Percentiles rank a stretch among this genome's conserved stretches.
phyloP scores from a whole-genome alignment of 2,329 filamentous ascomycete species.

The Blastomyces percursus region DNA sequence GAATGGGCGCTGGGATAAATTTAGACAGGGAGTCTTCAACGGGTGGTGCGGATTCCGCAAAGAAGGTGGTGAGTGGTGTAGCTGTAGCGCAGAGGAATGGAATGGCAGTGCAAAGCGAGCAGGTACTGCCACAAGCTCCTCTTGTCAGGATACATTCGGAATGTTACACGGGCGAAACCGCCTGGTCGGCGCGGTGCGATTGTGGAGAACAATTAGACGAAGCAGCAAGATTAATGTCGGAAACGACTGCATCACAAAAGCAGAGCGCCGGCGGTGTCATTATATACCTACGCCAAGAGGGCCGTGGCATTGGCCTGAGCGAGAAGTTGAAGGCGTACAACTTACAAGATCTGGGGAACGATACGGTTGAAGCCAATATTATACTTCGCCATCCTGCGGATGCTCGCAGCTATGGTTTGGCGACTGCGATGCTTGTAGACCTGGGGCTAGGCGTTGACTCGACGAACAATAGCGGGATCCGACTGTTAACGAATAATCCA shows the following conservation, averaged over 20 bases:
- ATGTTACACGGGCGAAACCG: slow-evolving; percentile 97
- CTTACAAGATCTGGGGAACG: slow-evolving; percentile 88
- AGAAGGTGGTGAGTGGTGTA: not conserved
- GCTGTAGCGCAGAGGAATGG: not conserved
- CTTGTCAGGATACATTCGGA: slow-evolving; percentile 94
- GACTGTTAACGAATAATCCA: slow-evolving; percentile 89
- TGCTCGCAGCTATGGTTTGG: slow-evolving; percentile 88
- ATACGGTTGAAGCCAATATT: slow-evolving; percentile 93
- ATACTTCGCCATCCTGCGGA: slow-evolving; percentile 86
- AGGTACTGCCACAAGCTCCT: slow-evolving; percentile 38
- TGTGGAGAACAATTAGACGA: slow-evolving; percentile 97
- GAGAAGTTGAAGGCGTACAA: slow-evolving; percentile 99
- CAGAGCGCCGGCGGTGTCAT: slow-evolving; percentile 69
- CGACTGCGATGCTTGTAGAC: slow-evolving; percentile 86
- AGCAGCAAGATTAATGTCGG: slow-evolving; percentile 75
- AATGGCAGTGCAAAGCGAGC: slow-evolving; percentile 13
- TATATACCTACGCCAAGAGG: slow-evolving; percentile 90
- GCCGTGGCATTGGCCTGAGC: slow-evolving; percentile 83
- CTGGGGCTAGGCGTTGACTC: slow-evolving; percentile 58
- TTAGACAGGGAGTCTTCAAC: not conserved
- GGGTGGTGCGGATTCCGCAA: not conserved
- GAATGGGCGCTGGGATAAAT: slow-evolving; percentile 9
- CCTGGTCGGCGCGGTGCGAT: slow-evolving; percentile 95
- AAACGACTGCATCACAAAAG: slow-evolving; percentile 27
- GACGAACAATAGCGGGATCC: slow-evolving; percentile 40